Evolutionary conservation across 768 basidiomycete species (phyloP).

Genomic region (Agrocybe praecox): DNA sequence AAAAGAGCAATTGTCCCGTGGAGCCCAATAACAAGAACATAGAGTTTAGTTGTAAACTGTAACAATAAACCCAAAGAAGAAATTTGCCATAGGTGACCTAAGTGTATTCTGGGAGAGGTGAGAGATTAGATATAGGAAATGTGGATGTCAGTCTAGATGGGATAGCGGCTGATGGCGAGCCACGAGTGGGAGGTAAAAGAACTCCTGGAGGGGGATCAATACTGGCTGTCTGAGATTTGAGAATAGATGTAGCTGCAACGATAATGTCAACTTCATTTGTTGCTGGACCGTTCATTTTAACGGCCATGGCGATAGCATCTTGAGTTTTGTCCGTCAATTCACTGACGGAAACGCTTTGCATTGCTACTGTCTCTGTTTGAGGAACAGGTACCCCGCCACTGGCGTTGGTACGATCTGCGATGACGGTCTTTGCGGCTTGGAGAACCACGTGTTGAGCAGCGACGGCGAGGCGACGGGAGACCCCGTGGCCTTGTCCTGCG

Average conservation of each 20-base stretch:
- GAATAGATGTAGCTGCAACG: constrained; percentile 63
- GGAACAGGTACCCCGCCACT: constrained; percentile 37
- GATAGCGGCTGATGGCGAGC: constrained; percentile 15
- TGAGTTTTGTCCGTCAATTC: constrained; percentile 57
- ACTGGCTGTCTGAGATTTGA: constrained; percentile 41
- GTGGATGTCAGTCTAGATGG: constrained; percentile 22
- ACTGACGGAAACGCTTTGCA: constrained; percentile 51
- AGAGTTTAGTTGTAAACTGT: constrained; percentile 20
- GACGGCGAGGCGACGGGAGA: constrained; percentile 63
- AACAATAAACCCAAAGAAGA: constrained; percentile 25
- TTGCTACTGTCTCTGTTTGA: constrained; percentile 41
- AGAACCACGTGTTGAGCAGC: constrained; percentile 84
- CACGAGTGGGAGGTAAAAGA: constrained; percentile 13
- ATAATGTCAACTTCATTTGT: constrained; percentile 84
- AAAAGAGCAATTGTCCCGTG: constrained; percentile 21
- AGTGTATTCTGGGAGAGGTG: constrained; percentile 44
- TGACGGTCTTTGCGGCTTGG: constrained; percentile 73
- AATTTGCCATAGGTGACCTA: constrained; percentile 26
- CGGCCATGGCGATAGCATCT: constrained; percentile 79
- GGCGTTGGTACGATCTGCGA: constrained; percentile 48
- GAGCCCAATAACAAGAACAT: constrained; percentile 22
- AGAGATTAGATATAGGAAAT: constrained; percentile 31
- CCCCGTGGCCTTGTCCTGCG: constrained; percentile 52
- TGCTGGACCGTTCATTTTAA: constrained; percentile 70
- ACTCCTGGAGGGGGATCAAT: constrained; percentile 22